A percentile compares a stretch with the other conserved stretches of the same genome.
Conservation (phyloP, 106 monocot species). For the Dendrobium catenatum region DNA sequence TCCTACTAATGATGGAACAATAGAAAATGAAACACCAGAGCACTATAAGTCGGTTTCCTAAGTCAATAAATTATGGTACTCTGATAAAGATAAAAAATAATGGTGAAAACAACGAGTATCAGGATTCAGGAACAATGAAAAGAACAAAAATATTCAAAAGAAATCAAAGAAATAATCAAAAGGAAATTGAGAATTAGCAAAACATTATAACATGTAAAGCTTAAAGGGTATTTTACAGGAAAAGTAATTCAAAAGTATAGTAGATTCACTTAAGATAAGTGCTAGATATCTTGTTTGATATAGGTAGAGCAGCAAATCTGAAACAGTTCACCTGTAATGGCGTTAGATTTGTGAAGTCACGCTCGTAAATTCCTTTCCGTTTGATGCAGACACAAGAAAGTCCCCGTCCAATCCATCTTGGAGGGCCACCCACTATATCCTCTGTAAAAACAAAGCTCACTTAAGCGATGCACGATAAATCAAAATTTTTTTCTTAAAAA, state of each 20-base stretch:
- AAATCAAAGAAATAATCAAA: no score
- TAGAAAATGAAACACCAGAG: not conserved
- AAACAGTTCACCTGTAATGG: conserved; percentile 41
- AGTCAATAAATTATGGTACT: no score
- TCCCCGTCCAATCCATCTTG: conserved; percentile 72
- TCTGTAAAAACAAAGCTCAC: conserved; percentile 24
- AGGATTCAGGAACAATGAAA: no score
- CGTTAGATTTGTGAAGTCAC: conserved; percentile 52
- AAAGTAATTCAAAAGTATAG: not conserved
- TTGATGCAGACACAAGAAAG: conserved; percentile 88
- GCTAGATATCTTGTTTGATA: not conserved
- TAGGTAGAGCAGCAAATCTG: not conserved
- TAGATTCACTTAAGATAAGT: no score
- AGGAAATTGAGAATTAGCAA: no score
- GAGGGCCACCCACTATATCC: conserved; percentile 57
- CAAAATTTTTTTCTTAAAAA: not conserved
- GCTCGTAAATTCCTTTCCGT: conserved; percentile 47
- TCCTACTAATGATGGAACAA: not conserved
- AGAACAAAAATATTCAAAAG: not conserved
- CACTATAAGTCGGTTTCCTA: not conserved
- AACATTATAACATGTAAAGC: no score
- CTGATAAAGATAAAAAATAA: not conserved
- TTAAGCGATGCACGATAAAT: not conserved
- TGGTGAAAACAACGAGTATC: no score
- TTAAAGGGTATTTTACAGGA: not conserved